phyloP scores from a whole-genome alignment of 768 basidiomycete species.

The Lyophyllum shimeji region DNA sequence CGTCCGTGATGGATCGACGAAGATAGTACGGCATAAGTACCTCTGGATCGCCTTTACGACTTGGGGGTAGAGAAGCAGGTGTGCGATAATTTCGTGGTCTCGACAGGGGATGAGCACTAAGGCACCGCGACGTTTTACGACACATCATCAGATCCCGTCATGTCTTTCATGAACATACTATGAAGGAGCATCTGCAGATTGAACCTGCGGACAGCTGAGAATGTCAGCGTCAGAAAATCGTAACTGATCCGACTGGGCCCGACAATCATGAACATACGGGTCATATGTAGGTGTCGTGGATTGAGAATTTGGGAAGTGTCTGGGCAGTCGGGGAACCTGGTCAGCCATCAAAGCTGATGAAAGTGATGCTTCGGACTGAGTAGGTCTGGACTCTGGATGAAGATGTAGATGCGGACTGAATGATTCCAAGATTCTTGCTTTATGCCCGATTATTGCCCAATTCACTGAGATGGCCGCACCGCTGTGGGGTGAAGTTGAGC shows the following conservation, averaged over 20 bases:
- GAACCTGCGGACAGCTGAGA: neutral
- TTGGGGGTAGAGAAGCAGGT: neutral
- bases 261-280: neutral
- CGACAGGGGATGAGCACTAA: neutral
- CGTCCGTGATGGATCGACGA: slow-evolving; percentile 6
- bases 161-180: neutral
- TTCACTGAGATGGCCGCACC: no score
- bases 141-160: slow-evolving; percentile 16
- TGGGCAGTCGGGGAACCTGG: neutral
- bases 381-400: neutral
- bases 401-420: no score
- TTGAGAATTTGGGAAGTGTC: neutral
- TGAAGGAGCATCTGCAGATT: neutral
- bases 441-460: no score
- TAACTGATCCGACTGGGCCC: slow-evolving; percentile 10
- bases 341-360: neutral
- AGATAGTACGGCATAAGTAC: neutral
- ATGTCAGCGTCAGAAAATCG: neutral
- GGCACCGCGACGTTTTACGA: slow-evolving; percentile 1
- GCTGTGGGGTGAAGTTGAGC: neutral
- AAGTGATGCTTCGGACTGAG: neutral
- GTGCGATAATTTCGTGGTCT: neutral
- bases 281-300: neutral
- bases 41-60: neutral
- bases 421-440: no score